Percentiles rank a stretch among this genome's conserved stretches.
Conservation (phyloP, 345 rosid genomes). For the Hevea brasiliensis region DNA sequence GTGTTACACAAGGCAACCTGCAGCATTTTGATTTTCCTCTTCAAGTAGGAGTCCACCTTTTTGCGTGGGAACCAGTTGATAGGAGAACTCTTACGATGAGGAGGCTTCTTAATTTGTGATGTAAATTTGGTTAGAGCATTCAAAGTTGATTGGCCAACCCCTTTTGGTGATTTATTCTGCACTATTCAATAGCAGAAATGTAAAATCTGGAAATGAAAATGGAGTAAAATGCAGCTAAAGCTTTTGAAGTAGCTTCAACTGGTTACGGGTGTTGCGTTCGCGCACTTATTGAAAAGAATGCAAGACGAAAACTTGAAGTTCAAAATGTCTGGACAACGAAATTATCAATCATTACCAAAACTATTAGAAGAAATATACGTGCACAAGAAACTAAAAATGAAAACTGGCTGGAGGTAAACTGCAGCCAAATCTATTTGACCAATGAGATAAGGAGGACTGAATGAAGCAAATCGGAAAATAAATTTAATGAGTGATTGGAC, state of each 20-base stretch:
- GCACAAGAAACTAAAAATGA: neutral
- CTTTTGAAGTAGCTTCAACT: no score
- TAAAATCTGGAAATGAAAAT: neutral
- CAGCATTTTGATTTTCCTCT: conserved; percentile 81
- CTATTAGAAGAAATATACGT: neutral
- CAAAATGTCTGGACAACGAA: neutral
- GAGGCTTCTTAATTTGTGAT: conserved; percentile 74
- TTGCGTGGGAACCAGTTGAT: conserved; percentile 83
- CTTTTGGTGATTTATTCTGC: conserved; percentile 67
- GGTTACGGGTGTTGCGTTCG: neutral
- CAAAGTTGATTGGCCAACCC: conserved; percentile 42
- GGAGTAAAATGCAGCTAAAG: neutral
- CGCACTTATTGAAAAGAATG: neutral
- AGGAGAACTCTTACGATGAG: conserved; percentile 77
- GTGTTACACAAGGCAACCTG: conserved; percentile 52
- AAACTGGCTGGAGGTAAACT: neutral
- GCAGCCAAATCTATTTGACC: no score
- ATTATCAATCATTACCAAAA: neutral
- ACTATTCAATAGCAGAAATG: conserved; percentile 15
- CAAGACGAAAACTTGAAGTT: neutral
- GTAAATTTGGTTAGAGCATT: conserved; percentile 57
- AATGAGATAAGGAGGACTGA: neutral
- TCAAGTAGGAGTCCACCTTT: conserved; percentile 75
- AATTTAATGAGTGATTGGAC: no score
- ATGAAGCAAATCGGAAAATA: no score